Conservation (phyloP, 2,329 filamentous ascomycete species). For the Penicillium sp. region DNA sequence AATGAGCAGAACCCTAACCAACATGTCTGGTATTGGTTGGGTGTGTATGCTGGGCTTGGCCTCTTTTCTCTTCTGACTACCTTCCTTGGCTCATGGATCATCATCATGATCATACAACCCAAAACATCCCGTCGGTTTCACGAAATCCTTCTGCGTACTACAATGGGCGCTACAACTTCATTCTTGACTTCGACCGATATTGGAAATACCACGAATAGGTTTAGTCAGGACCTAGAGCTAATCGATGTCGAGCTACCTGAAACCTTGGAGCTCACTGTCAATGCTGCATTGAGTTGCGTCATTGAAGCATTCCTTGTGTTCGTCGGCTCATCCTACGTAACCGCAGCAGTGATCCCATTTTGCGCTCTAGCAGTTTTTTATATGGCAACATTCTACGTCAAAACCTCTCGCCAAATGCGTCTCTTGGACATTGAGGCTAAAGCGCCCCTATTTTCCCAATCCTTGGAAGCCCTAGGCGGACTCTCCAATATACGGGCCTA, state of each 20-base stretch:
- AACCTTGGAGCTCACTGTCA: slow-evolving; percentile 22
- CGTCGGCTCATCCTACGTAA: slow-evolving; percentile 38
- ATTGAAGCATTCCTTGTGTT: slow-evolving; percentile 36
- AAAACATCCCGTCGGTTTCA: slow-evolving; percentile 20
- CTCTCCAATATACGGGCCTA: slow-evolving; percentile 53
- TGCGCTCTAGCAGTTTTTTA: slow-evolving; percentile 39
- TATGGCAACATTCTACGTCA: slow-evolving; percentile 49
- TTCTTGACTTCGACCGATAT: slow-evolving; percentile 26
- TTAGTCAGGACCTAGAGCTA: slow-evolving; percentile 34
- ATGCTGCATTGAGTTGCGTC: slow-evolving; percentile 23
- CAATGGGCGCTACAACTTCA: slow-evolving; percentile 29
- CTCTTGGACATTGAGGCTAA: slow-evolving; percentile 58
- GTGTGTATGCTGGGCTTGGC: slow-evolving; percentile 25
- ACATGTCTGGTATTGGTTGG: slow-evolving; percentile 22
- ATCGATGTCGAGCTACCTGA: slow-evolving; percentile 30
- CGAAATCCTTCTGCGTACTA: slow-evolving; percentile 18
- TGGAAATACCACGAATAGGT: slow-evolving; percentile 24
- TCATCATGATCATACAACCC: slow-evolving; percentile 21
- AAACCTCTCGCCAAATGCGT: slow-evolving; percentile 50
- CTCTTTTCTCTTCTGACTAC: slow-evolving; percentile 14
- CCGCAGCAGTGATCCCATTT: slow-evolving; percentile 39
- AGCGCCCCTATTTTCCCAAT: slow-evolving; percentile 43
- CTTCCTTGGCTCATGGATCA: slow-evolving; percentile 13
- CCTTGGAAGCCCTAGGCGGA: slow-evolving; percentile 47
- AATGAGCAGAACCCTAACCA: slow-evolving; percentile 23